phyloP scores from a whole-genome alignment of 345 rosid species.

The Sapria himalayana region DNA sequence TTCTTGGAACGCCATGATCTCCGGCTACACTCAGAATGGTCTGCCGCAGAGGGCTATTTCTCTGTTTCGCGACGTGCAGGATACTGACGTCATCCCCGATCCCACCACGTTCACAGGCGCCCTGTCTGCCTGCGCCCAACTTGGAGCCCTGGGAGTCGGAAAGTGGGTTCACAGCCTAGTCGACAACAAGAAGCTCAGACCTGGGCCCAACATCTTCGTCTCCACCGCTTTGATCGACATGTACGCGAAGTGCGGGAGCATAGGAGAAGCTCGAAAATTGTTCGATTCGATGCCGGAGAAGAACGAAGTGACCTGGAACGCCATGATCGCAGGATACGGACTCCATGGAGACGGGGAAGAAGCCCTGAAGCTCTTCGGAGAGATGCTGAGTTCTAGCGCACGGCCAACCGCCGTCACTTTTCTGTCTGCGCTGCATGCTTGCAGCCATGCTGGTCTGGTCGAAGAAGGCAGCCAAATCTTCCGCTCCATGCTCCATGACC shows the following conservation, averaged over 20 bases:
- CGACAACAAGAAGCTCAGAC: slow-evolving; percentile 23
- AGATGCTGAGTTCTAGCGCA: slow-evolving; percentile 31
- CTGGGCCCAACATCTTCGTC: slow-evolving; percentile 38
- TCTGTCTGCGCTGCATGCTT: slow-evolving; percentile 53
- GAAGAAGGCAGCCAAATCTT: slow-evolving; percentile 44
- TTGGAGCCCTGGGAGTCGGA: slow-evolving; percentile 51
- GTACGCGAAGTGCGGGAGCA: slow-evolving; percentile 75
- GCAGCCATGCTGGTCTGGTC: slow-evolving; percentile 73
- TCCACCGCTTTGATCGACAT: slow-evolving; percentile 62
- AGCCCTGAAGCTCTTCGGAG: slow-evolving; percentile 32
- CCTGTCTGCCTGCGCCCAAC: slow-evolving; percentile 68
- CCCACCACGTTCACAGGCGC: slow-evolving; percentile 47
- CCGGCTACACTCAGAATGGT: slow-evolving; percentile 70
- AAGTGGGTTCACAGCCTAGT: slow-evolving; percentile 46
- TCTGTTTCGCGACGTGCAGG: slow-evolving; percentile 49
- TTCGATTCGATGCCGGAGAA: slow-evolving; percentile 38
- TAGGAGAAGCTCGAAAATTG: slow-evolving; percentile 32
- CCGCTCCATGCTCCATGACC: slow-evolving; percentile 33
- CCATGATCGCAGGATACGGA: slow-evolving; percentile 66
- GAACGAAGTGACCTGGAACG: slow-evolving; percentile 72
- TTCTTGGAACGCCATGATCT: slow-evolving; percentile 72
- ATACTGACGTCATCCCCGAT: slow-evolving; percentile 26
- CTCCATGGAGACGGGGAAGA: slow-evolving; percentile 65
- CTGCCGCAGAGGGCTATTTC: slow-evolving; percentile 40
- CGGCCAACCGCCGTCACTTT: slow-evolving; percentile 42